phyloP scores from a whole-genome alignment of 2,329 filamentous ascomycete genomes.

The Cladosporium sphaerospermum region DNA sequence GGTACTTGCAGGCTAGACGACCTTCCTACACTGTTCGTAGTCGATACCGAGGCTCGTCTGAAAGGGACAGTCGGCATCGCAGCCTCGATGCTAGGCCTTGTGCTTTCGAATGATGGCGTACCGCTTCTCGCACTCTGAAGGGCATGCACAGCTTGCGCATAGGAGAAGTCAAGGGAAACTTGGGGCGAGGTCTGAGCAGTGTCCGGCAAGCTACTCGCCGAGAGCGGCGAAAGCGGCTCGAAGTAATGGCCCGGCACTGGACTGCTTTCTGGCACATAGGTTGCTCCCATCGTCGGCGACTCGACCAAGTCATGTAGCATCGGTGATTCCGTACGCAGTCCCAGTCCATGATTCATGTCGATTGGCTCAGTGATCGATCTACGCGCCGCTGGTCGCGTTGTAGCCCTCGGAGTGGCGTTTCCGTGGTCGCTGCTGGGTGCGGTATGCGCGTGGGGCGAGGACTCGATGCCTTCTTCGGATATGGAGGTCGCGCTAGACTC shows the following conservation, averaged over 20 bases:
- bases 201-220: slow-evolving; percentile 2
- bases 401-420: slow-evolving; percentile 11
- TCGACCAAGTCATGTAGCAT: background rate
- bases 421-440: slow-evolving; percentile 9
- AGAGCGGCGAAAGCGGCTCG: slow-evolving; percentile 1
- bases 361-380: slow-evolving; percentile 4
- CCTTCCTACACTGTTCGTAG: background rate
- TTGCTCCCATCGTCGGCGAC: background rate
- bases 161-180: slow-evolving; percentile 27
- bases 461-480: slow-evolving; percentile 19
- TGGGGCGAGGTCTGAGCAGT: background rate
- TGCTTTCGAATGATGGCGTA: background rate
- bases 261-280: background rate
- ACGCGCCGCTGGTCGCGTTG: background rate
- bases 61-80: slow-evolving; percentile 8
- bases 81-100: slow-evolving; percentile 4
- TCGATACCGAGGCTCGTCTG: background rate
- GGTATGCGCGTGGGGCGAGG: background rate
- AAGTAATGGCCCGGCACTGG: background rate
- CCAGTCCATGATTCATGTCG: background rate
- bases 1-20: background rate
- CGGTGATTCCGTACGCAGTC: slow-evolving; percentile 10
- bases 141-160: slow-evolving; percentile 23
- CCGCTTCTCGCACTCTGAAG: slow-evolving; percentile 15
- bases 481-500: slow-evolving; percentile 38